Evolutionary conservation across 1,139 yeast species (phyloP).

Genomic region (Geotrichum klebahnii): DNA sequence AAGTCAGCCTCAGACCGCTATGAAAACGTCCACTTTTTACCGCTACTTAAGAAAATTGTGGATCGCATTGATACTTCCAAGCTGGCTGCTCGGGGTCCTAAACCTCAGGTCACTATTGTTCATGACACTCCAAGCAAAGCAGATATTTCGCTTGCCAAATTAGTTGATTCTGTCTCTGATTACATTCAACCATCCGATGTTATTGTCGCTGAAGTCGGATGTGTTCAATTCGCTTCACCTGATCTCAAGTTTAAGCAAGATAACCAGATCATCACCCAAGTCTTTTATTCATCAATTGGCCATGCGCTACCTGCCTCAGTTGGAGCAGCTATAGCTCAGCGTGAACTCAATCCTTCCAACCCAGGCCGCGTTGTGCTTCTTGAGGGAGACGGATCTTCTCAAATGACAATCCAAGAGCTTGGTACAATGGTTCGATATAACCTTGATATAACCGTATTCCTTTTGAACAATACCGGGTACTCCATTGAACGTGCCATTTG

Average conservation of each 20-base stretch:
- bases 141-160: conserved; percentile 40
- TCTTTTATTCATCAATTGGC: conserved; percentile 79
- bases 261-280: conserved; percentile 55
- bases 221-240: conserved; percentile 67
- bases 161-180: conserved; percentile 33
- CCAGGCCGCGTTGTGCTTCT: conserved; percentile 59
- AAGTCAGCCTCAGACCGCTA: conserved; percentile 39
- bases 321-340: conserved; percentile 68
- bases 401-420: conserved; percentile 75
- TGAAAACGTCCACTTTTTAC: conserved; percentile 45
- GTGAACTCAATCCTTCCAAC: conserved; percentile 42
- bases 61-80: conserved; percentile 37
- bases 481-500: conserved; percentile 79
- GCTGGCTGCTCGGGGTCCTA: conserved; percentile 30
- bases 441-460: conserved; percentile 58
- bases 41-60: conserved; percentile 46
- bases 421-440: conserved; percentile 61
- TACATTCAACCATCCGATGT: conserved; percentile 58
- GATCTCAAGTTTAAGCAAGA: conserved; percentile 57
- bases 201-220: conserved; percentile 71
- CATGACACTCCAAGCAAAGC: conserved; percentile 26
- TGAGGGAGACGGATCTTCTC: conserved; percentile 91
- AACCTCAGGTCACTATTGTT: conserved; percentile 24
- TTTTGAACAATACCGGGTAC: conserved; percentile 80
- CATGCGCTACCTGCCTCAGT: conserved; percentile 79